A percentile compares a stretch with the other conserved stretches of the same genome.
phyloP scores from a whole-genome alignment of 306 rosid species.

The Bauhinia variegata region DNA sequence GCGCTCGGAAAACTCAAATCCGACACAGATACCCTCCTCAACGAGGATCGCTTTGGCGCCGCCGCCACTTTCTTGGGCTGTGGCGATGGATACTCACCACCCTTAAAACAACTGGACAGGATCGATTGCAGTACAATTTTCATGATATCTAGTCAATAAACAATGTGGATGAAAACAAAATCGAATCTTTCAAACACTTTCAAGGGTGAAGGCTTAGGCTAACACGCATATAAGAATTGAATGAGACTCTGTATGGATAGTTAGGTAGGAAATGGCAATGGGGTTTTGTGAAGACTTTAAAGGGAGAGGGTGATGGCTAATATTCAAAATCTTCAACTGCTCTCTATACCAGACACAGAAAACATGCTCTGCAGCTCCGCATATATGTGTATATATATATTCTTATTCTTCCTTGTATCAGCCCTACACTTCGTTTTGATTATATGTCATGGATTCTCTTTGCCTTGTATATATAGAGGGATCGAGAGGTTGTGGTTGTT shows the following conservation, averaged over 20 bases:
- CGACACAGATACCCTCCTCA: slow-evolving; percentile 56
- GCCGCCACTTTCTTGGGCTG: slow-evolving; percentile 54
- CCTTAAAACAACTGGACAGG: slow-evolving; percentile 60
- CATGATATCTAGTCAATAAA: slow-evolving; percentile 12
- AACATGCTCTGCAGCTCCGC: slow-evolving; percentile 36
- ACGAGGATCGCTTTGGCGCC: slow-evolving; percentile 55
- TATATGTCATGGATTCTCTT: too few species aligned
- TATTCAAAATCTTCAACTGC: too few species aligned
- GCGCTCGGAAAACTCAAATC: slow-evolving; percentile 79
- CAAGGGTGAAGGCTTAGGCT: too few species aligned
- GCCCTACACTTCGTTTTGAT: not conserved
- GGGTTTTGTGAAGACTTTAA: slow-evolving; percentile 27
- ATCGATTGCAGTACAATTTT: slow-evolving; percentile 51
- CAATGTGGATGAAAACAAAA: not conserved
- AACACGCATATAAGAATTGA: too few species aligned
- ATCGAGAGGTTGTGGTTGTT: slow-evolving; percentile 39
- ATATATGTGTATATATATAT: too few species aligned
- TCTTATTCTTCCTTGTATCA: slow-evolving; percentile 4
- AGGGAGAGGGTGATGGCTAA: slow-evolving; percentile 16
- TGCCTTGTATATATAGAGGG: slow-evolving; percentile 12
- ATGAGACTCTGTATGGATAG: too few species aligned
- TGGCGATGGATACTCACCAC: slow-evolving; percentile 38
- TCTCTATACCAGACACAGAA: too few species aligned
- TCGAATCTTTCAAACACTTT: too few species aligned
- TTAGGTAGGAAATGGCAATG: slow-evolving; percentile 1